Percentiles rank a stretch among this genome's conserved stretches.
These are phyloP conservation scores for Colletotrichum agaves DNA, from an alignment of 2,329 filamentous ascomycete genomes.

Conservation along the genomic window DNA sequence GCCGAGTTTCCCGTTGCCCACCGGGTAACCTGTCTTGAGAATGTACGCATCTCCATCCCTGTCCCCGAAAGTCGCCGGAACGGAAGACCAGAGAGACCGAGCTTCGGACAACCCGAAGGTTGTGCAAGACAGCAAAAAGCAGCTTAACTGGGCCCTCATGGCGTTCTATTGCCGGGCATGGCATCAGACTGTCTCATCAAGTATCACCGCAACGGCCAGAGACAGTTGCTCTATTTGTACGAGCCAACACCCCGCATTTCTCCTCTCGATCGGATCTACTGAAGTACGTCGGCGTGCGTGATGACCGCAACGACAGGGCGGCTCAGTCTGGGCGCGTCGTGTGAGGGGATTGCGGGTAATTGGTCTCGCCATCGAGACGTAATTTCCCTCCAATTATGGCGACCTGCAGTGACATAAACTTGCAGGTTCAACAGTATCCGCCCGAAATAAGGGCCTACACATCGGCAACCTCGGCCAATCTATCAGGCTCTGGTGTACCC, in stretches of 20 bases:
- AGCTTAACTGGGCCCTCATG: constrained; percentile 4
- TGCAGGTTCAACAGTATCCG: not conserved
- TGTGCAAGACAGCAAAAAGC: not conserved
- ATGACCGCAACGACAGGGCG: not conserved
- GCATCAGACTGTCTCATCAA: not conserved
- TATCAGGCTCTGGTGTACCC: not conserved
- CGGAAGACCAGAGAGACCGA: constrained; percentile 25
- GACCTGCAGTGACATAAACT: not conserved
- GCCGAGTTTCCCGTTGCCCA: constrained; percentile 61
- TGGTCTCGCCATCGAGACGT: not conserved
- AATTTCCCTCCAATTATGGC: constrained; percentile 29
- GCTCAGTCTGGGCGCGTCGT: constrained; percentile 3
- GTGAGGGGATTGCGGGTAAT: not conserved
- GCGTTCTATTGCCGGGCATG: not conserved
- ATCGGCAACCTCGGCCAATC: not conserved
- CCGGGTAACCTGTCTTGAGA: constrained; percentile 52
- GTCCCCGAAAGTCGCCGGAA: constrained; percentile 19
- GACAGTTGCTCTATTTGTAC: not conserved
- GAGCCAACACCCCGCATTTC: not conserved
- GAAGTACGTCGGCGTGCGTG: not conserved
- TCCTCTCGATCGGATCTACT: not conserved
- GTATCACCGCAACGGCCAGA: no score
- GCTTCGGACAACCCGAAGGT: constrained; percentile 8
- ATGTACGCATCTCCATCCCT: constrained; percentile 22
- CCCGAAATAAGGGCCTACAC: not conserved